Evolutionary conservation across 2,329 filamentous ascomycete species (phyloP), one percentile per base, ranked within the genome.

Genomic region (Dothiorella sarmentorum): DNA sequence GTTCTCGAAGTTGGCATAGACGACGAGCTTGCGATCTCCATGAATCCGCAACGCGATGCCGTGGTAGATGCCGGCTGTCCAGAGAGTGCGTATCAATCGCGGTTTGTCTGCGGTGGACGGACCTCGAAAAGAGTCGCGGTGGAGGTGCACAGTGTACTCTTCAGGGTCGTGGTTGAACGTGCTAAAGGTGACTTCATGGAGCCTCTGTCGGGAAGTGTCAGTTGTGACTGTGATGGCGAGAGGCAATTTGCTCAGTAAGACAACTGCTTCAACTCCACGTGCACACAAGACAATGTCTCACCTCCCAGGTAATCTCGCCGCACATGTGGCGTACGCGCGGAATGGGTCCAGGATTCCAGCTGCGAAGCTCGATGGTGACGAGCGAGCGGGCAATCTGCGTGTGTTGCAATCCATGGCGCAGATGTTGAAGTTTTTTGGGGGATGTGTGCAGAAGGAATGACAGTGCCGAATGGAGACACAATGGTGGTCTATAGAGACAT

Each of bases 371-470:
- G 18, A 51, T n/a, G 31, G 18, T 7, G 29, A 51, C 29, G 7
- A 17, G 5, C 18, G 31, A 20, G 44, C 44, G 44, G 26, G 26
- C 27, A 1, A 13, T 18, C n/a, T 10, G 31, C 26, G 15, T 18
- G 15, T 18, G 26, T 33, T 33, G 44, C 17, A 18, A 13, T 47
- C 26, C 60, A 40, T 67, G 65, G 7, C 67, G 59, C 69, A 67
- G 29, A 71, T 65, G 61, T 70, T 71, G 55, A 72, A 63, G 62
- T 66, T n/a, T 13, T 26, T 20, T 44, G 37, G 42, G n/a, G 42
- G 22, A 26, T 13, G 13, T 67, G 20, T 31, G 44, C 13, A 44
- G 6, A 27, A 26, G 27, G 26, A 47, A 47, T n/a, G n/a, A n/a
- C n/a, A n/a, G n/a, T n/a, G n/a, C n/a, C n/a, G n/a, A n/a, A n/a